phyloP scores from a whole-genome alignment of 2,329 filamentous ascomycete species.

The Beauveria sp. region DNA sequence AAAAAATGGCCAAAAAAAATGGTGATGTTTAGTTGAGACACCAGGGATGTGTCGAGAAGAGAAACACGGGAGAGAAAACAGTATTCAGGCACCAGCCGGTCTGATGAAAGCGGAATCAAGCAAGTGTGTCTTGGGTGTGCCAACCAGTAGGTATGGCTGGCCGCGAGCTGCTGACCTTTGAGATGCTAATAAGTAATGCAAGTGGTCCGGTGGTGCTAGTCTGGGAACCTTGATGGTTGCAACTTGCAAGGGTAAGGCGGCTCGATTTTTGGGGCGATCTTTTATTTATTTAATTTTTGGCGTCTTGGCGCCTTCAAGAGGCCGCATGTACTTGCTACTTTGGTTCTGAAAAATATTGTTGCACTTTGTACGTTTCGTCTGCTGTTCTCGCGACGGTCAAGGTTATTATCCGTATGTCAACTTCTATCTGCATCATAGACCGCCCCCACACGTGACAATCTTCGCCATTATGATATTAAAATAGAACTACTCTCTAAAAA shows the following conservation, averaged over 20 bases:
- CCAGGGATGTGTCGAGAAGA: not conserved
- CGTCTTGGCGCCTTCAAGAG: not conserved
- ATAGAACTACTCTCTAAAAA: too few relatives aligned
- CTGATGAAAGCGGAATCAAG: not conserved
- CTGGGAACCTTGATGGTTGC: conserved; percentile 6
- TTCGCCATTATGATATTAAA: too few relatives aligned
- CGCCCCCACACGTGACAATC: too few relatives aligned
- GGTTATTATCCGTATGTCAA: too few relatives aligned
- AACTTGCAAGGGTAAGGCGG: not conserved
- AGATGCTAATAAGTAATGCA: conserved; percentile 2
- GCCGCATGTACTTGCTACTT: not conserved
- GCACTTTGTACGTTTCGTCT: too few relatives aligned
- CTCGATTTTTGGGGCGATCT: not conserved
- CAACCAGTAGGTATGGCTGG: not conserved
- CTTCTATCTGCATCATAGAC: too few relatives aligned
- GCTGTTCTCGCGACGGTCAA: too few relatives aligned
- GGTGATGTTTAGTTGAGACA: not conserved
- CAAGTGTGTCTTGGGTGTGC: not conserved
- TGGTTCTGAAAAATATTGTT: not conserved
- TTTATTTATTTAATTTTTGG: too few relatives aligned
- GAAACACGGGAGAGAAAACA: not conserved
- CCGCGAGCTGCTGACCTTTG: conserved; percentile 2
- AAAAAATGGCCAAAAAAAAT: not conserved
- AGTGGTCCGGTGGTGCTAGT: not conserved
- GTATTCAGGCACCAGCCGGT: not conserved